Evolutionary conservation across 441 rosid species (phyloP).

Genomic region (Melastoma candidum): DNA sequence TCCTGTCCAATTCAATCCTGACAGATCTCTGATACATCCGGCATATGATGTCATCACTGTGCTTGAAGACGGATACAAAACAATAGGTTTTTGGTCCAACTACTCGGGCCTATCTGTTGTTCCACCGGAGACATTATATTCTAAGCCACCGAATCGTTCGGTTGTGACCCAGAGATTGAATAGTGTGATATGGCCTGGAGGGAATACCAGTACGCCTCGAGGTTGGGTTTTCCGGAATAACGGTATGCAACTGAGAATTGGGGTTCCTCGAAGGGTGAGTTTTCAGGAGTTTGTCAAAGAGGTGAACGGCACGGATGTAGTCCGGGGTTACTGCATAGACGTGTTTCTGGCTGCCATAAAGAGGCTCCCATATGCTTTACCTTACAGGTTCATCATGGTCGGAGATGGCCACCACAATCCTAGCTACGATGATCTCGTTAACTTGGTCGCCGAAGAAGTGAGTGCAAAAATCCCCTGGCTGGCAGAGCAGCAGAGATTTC

Average conservation of each 20-base stretch:
- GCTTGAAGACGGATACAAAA: constrained; percentile 3
- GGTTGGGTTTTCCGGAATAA: constrained; percentile 18
- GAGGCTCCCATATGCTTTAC: constrained; percentile 14
- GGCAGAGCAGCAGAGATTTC: not conserved
- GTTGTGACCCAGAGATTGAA: constrained; percentile 11
- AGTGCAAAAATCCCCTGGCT: not conserved
- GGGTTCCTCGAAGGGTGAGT: constrained; percentile 15
- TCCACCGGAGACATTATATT: constrained; percentile 13
- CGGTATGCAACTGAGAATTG: constrained; percentile 16
- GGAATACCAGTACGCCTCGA: constrained; percentile 6
- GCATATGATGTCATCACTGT: constrained; percentile 13
- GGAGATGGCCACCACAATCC: constrained; percentile 16
- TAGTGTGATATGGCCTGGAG: constrained; percentile 16
- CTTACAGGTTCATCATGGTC: constrained; percentile 8
- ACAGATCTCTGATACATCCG: constrained; percentile 12
- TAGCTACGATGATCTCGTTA: constrained; percentile 15
- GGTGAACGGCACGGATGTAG: constrained; percentile 8
- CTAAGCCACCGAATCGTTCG: constrained; percentile 13
- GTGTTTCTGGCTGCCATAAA: constrained; percentile 17
- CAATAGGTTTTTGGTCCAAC: constrained; percentile 19
- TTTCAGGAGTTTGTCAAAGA: constrained; percentile 10
- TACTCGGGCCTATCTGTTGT: constrained; percentile 15
- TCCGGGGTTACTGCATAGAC: constrained; percentile 18
- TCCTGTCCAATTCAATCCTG: constrained; percentile 12
- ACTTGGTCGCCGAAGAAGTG: constrained; percentile 10